Conservation (phyloP, 139 green algal genomes). For the Dunaliella sp. region DNA sequence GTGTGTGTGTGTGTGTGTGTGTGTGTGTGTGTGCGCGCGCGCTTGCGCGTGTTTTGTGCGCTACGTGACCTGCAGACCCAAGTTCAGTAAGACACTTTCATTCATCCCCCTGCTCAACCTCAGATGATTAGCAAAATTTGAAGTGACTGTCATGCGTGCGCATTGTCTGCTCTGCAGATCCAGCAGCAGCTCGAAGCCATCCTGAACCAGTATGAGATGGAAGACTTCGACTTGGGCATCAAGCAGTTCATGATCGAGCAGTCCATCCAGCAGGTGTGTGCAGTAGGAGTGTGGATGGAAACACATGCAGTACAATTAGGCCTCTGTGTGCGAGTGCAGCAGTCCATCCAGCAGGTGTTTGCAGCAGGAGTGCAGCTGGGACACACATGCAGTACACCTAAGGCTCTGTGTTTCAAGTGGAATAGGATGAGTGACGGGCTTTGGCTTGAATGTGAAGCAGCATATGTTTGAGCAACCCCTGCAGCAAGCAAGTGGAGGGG, state of each 20-base stretch:
- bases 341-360: slow-evolving; percentile 26
- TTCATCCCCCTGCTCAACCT: background rate
- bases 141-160: too few species aligned
- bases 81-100: background rate
- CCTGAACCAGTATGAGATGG: slow-evolving; percentile 55
- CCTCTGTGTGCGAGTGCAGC: too few species aligned
- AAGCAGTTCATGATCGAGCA: slow-evolving; percentile 68
- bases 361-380: too few species aligned
- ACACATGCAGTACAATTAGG: too few species aligned
- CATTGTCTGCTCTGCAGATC: slow-evolving; percentile 28
- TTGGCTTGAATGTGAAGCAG: too few species aligned
- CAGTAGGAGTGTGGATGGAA: too few species aligned
- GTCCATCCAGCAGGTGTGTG: slow-evolving; percentile 26
- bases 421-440: too few species aligned
- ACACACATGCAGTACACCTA: too few species aligned
- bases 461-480: too few species aligned
- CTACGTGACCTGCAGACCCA: background rate
- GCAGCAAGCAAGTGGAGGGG: too few species aligned
- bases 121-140: slow-evolving; percentile 25
- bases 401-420: too few species aligned
- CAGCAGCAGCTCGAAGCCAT: slow-evolving; percentile 38
- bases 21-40: background rate
- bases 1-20: background rate
- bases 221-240: slow-evolving; percentile 67
- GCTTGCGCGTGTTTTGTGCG: background rate